A percentile compares a stretch with the other conserved stretches of the same genome.
These are phyloP conservation scores for Cyclocybe aegerita DNA, from an alignment of 768 basidiomycete species.

Conservation along the genomic window DNA sequence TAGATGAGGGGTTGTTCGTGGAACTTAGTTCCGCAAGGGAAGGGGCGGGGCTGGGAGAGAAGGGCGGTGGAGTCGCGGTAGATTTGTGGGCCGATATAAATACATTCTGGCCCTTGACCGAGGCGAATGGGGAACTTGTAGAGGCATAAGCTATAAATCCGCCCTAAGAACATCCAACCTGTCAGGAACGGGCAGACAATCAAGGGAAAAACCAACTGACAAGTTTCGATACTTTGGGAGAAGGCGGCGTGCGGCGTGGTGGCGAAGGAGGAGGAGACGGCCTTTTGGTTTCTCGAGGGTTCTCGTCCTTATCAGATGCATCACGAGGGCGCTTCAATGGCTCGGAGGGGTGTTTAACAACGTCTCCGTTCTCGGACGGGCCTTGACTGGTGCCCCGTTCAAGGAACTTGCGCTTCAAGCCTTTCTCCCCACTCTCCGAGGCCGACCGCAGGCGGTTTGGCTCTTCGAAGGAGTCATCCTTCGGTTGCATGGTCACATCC, in stretches of 20 bases:
- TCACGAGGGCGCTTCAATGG: constrained; percentile 61
- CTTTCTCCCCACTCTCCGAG: constrained; percentile 57
- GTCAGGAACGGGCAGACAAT: constrained; percentile 3
- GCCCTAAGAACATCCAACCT: constrained; percentile 35
- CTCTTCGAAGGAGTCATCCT: constrained; percentile 9
- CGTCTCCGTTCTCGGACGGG: constrained; percentile 38
- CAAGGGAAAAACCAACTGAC: constrained; percentile 34
- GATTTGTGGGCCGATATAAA: constrained; percentile 40
- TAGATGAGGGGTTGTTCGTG: constrained; percentile 17
- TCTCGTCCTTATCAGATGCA: constrained; percentile 60
- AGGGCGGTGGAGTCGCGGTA: constrained; percentile 25
- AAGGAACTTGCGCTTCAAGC: constrained; percentile 66
- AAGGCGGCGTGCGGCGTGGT: constrained; percentile 31
- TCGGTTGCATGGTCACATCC: constrained; percentile 15
- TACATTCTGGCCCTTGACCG: constrained; percentile 66
- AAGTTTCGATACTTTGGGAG: constrained; percentile 37
- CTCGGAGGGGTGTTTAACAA: constrained; percentile 28
- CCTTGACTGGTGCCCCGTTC: constrained; percentile 69
- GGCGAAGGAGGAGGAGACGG: constrained; percentile 70
- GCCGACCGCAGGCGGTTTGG: constrained; percentile 31
- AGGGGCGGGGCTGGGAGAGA: constrained; percentile 18
- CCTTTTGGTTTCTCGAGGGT: constrained; percentile 58
- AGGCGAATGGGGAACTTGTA: constrained; percentile 68
- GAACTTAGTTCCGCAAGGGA: constrained; percentile 10
- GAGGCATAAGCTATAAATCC: constrained; percentile 85